Evolutionary conservation across 331 rosid species (phyloP).

Genomic region (Quercus lobata): DNA sequence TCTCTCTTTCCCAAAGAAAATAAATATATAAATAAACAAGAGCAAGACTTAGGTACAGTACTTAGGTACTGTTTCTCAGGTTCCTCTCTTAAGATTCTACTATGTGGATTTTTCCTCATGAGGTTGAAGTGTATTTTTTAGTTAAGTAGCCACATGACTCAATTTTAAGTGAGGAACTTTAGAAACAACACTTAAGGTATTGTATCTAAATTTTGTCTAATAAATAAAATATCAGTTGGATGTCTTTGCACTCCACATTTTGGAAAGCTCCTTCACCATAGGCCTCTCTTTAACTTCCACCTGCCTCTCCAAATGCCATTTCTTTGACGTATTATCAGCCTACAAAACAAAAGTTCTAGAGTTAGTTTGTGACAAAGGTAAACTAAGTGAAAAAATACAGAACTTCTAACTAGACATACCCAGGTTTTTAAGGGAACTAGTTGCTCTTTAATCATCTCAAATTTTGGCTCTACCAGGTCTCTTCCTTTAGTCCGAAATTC

Average conservation of each 20-base stretch:
- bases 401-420: slow-evolving; percentile 35
- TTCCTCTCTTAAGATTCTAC: fast-evolving
- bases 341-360: slow-evolving; percentile 21
- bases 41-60: fast-evolving
- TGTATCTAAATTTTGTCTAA: too few relatives aligned
- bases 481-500: slow-evolving; percentile 64
- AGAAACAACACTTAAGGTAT: fast-evolving
- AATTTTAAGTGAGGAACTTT: too few relatives aligned
- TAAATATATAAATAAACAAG: not conserved
- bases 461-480: slow-evolving; percentile 54
- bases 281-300: slow-evolving; percentile 63
- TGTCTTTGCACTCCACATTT: slow-evolving; percentile 47
- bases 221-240: slow-evolving; percentile 26
- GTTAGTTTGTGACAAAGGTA: not conserved
- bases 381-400: not conserved
- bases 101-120: too few relatives aligned
- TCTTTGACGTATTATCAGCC: slow-evolving; percentile 63
- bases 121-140: too few relatives aligned
- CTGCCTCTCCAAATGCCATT: slow-evolving; percentile 62
- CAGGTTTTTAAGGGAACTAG: slow-evolving; percentile 65
- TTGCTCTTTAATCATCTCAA: slow-evolving; percentile 47
- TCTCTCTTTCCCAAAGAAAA: not conserved
- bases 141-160: too few relatives aligned
- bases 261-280: slow-evolving; percentile 56
- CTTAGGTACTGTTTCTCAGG: too few relatives aligned